Base-by-base conservation (phyloP, 2,329 filamentous ascomycete species). In the Colletotrichum echinochloae region DNA sequence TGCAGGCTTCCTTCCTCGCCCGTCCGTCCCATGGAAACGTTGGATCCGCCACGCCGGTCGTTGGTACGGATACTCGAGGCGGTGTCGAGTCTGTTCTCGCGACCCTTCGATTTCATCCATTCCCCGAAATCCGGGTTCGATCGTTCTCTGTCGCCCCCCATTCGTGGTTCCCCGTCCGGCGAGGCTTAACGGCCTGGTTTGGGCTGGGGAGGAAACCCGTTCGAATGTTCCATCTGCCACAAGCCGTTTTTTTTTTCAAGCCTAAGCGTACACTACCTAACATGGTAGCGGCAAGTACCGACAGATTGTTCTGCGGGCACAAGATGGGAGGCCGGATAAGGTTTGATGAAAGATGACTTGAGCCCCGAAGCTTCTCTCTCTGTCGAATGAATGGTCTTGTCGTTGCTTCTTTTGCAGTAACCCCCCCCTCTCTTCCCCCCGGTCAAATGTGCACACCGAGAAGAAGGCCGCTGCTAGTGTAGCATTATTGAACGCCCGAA, bases 401-500 rank as follows among this genome's bases (percentile, higher is more conserved):
- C 57, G n/a, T 46, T 33, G 65, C 56, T 66, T 41, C 55, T 60
- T 48, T 37, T 55, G 39, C 35, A n/a, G n/a, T n/a, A n/a, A n/a
- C n/a, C n/a, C n/a, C n/a, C n/a, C n/a, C n/a, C n/a, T n/a, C n/a
- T n/a, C n/a, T n/a, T n/a, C n/a, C n/a, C n/a, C n/a, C n/a, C n/a
- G n/a, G n/a, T n/a, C n/a, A n/a, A n/a, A n/a, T n/a, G 20, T 70
- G 66, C 66, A 60, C 54, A 60, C 54, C 11, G 44, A 39, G 61
- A 41, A 48, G n/a, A n/a, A n/a, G n/a, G 18, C 61, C 61, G 65
- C 61, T 60, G n/a, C 61, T 48, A 60, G 56, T 46, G 62, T 60
- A 28, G 55, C 46, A 66, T 66, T 70, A 66, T 60, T 70, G 66
- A 55, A 66, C 46, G 61, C 66, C 66, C 33, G 37, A 66, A 23